A percentile compares a stretch with the other conserved stretches of the same genome.
Conservation (phyloP, 352 stramenopile genomes). For the Bremia lactucae region DNA sequence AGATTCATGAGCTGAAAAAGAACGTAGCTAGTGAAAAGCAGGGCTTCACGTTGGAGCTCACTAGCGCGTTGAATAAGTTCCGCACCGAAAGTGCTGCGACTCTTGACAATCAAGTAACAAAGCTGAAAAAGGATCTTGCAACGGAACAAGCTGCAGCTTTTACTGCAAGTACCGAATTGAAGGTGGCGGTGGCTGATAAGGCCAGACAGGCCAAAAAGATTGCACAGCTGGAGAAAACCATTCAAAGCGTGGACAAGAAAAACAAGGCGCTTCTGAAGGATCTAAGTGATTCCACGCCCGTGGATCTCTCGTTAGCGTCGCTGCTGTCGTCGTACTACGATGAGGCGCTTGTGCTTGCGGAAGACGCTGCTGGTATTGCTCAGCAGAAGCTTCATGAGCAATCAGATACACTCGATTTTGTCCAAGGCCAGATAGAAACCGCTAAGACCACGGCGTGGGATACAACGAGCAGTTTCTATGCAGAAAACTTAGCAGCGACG, state of each 20-base stretch:
- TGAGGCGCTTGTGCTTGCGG: constrained; percentile 48
- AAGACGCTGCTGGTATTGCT: constrained; percentile 22
- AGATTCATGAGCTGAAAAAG: constrained; percentile 14
- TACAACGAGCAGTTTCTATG: constrained; percentile 49
- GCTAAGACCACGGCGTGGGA: constrained; percentile 38
- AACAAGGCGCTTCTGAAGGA: constrained; percentile 48
- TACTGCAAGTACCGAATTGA: constrained; percentile 19
- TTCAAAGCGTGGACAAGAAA: constrained; percentile 34
- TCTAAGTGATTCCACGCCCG: constrained; percentile 32
- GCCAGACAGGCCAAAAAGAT: constrained; percentile 20
- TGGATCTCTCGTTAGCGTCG: constrained; percentile 51
- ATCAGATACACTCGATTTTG: constrained; percentile 34
- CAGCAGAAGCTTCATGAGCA: constrained; percentile 38
- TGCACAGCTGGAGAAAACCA: constrained; percentile 14
- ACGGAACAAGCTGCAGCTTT: constrained; percentile 6
- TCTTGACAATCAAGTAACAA: constrained; percentile 5
- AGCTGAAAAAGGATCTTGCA: constrained; percentile 20
- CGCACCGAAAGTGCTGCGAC: neutral
- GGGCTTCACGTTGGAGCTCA: constrained; percentile 11
- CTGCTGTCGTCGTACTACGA: constrained; percentile 76
- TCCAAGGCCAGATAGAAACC: constrained; percentile 37
- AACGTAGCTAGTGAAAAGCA: constrained; percentile 4
- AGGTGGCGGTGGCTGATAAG: constrained; percentile 25
- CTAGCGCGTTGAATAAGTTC: constrained; percentile 12
- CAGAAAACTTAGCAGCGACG: constrained; percentile 51